These are phyloP conservation scores for Diphasiastrum complanatum DNA, from an alignment of 83 land plant species.

Conservation along the genomic window DNA sequence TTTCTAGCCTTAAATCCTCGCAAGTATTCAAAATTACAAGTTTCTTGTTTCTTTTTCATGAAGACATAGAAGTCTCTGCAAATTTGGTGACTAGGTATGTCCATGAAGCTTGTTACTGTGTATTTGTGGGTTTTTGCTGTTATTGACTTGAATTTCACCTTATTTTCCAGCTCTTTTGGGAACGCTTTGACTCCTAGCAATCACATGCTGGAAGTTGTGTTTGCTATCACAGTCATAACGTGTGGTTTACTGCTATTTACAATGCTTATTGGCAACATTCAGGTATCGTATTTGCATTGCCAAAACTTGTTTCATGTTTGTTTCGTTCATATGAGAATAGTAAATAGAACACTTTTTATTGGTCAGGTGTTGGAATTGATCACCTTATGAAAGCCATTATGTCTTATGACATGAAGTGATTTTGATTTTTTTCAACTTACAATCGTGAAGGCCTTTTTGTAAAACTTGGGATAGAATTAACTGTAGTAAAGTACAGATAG, in stretches of 20 bases:
- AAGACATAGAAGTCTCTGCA: too few relatives aligned
- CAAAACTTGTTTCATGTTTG: too few relatives aligned
- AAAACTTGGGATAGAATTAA: too few relatives aligned
- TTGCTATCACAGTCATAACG: constrained; percentile 14
- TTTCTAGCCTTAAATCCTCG: background rate
- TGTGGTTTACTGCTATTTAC: constrained; percentile 20
- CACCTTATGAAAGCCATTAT: too few relatives aligned
- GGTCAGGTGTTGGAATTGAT: too few relatives aligned
- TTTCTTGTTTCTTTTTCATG: background rate
- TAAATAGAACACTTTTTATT: background rate
- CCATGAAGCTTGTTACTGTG: too few relatives aligned
- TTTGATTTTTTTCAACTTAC: too few relatives aligned
- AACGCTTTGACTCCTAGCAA: constrained; percentile 20
- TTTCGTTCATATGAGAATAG: too few relatives aligned
- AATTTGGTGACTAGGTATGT: background rate
- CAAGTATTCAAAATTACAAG: background rate
- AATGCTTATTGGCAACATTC: constrained; percentile 25
- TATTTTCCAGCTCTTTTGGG: constrained; percentile 23
- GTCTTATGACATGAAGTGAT: too few relatives aligned
- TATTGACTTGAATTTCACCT: background rate
- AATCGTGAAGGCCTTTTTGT: too few relatives aligned
- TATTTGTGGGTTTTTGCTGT: too few relatives aligned
- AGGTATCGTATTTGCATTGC: constrained; percentile 1
- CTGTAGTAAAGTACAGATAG: too few relatives aligned
- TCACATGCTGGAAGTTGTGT: constrained; percentile 6